phyloP scores from a whole-genome alignment of 208 protist genomes.

The Acanthamoeba healyi region DNA sequence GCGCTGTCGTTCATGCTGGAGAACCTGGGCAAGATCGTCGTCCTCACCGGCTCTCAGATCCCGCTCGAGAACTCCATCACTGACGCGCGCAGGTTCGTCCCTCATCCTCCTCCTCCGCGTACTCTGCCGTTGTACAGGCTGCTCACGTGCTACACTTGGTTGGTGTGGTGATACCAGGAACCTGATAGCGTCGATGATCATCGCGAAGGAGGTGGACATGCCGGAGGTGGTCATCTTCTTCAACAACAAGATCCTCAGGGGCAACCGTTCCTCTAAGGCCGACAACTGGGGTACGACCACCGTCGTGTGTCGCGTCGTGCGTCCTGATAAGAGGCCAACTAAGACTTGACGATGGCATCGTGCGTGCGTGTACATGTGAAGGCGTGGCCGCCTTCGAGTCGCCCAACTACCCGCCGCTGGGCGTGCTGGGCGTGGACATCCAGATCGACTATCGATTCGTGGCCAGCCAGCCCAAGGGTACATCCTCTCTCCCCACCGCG shows the following conservation, averaged over 20 bases:
- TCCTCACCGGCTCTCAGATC: neutral
- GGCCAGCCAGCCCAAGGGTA: conserved; percentile 10
- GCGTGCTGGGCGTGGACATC: conserved; percentile 9
- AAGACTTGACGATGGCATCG: neutral
- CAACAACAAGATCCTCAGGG: too few species aligned
- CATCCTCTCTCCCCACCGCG: neutral
- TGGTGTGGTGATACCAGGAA: neutral
- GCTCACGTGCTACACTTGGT: too few species aligned
- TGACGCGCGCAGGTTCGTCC: neutral
- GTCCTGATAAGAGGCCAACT: neutral
- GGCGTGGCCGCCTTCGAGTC: neutral
- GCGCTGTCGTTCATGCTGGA: too few species aligned
- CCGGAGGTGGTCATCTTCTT: too few species aligned
- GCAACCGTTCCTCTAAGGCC: too few species aligned
- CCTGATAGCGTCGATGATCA: neutral
- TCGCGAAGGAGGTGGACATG: neutral
- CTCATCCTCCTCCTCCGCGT: too few species aligned
- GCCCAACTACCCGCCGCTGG: conserved; percentile 30
- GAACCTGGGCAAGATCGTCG: conserved; percentile 5
- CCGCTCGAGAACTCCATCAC: conserved; percentile 9
- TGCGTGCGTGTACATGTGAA: too few species aligned
- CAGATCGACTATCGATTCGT: conserved; percentile 20
- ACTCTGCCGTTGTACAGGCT: too few species aligned
- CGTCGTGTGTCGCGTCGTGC: too few species aligned
- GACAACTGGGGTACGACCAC: too few species aligned